Evolutionary conservation across 1,284 basidiomycete species (phyloP).

Genomic region (Trichosporon sp.): DNA sequence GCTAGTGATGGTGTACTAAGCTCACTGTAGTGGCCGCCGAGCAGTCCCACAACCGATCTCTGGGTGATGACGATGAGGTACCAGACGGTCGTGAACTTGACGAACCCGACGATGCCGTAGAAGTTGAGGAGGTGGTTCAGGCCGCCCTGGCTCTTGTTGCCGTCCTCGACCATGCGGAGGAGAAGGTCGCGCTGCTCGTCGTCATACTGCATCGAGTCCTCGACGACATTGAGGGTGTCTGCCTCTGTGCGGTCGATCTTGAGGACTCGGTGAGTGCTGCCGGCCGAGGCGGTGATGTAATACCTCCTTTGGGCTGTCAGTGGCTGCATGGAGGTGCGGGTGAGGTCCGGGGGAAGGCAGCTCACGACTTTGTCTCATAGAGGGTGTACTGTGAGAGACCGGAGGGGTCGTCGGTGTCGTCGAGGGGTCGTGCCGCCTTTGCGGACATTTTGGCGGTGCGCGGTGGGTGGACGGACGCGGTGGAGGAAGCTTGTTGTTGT

Average conservation of each 20-base stretch:
- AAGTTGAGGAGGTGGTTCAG: conserved; percentile 75
- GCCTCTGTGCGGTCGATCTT: conserved; percentile 83
- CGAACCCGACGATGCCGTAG: conserved; percentile 66
- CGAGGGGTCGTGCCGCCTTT: conserved; percentile 11
- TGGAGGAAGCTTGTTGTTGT: neutral
- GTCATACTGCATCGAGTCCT: conserved; percentile 83
- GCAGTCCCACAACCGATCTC: conserved; percentile 82
- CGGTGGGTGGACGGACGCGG: neutral
- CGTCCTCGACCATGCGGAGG: conserved; percentile 90
- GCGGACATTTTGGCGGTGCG: neutral
- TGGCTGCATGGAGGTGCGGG: neutral
- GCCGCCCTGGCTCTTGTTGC: conserved; percentile 81
- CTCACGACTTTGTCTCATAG: conserved; percentile 72
- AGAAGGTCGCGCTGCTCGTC: conserved; percentile 82
- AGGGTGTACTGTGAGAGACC: conserved; percentile 75
- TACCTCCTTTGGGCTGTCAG: conserved; percentile 56
- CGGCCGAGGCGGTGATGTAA: conserved; percentile 71
- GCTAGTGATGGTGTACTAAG: neutral
- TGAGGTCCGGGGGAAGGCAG: neutral
- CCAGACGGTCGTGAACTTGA: conserved; percentile 85
- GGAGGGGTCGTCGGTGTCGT: conserved; percentile 28
- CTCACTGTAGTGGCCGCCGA: conserved; percentile 83
- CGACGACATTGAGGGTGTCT: conserved; percentile 67
- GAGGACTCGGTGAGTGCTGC: conserved; percentile 70
- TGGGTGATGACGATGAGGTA: conserved; percentile 86